Evolutionary conservation across 352 stramenopile species (phyloP).

Genomic region (Phytophthora lateralis): DNA sequence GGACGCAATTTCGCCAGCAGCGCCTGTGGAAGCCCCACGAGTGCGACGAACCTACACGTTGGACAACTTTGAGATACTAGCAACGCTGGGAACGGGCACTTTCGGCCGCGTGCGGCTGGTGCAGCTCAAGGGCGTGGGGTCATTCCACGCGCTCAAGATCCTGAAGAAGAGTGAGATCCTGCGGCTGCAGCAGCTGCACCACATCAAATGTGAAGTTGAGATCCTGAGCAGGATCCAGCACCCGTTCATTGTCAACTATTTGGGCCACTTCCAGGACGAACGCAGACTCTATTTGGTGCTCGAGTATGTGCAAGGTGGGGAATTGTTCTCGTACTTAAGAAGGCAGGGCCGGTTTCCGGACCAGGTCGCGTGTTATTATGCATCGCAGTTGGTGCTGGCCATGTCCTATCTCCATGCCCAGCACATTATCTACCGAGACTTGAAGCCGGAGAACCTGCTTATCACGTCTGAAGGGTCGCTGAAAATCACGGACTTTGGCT

Average conservation of each 20-base stretch:
- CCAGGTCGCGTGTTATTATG: slow-evolving; percentile 90
- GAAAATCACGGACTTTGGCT: slow-evolving; percentile 94
- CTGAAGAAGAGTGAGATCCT: slow-evolving; percentile 93
- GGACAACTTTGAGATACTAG: slow-evolving; percentile 80
- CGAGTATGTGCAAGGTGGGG: slow-evolving; percentile 92
- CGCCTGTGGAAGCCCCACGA: slow-evolving; percentile 32
- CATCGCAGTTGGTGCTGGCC: slow-evolving; percentile 86
- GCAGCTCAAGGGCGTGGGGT: slow-evolving; percentile 57
- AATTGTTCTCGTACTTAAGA: slow-evolving; percentile 93
- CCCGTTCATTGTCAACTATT: slow-evolving; percentile 91
- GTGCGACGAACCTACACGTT: slow-evolving; percentile 52
- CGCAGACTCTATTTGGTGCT: slow-evolving; percentile 90
- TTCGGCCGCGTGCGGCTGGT: slow-evolving; percentile 90
- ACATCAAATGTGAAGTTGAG: slow-evolving; percentile 93
- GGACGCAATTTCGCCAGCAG: slow-evolving; percentile 59
- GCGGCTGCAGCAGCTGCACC: slow-evolving; percentile 87
- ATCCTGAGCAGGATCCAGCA: slow-evolving; percentile 89
- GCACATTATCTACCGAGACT: slow-evolving; percentile 93
- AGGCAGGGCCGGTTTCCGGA: slow-evolving; percentile 81
- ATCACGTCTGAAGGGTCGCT: slow-evolving; percentile 91
- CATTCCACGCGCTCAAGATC: slow-evolving; percentile 91
- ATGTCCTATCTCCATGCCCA: slow-evolving; percentile 91
- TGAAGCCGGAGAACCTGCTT: slow-evolving; percentile 94
- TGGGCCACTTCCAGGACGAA: slow-evolving; percentile 91
- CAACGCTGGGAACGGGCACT: slow-evolving; percentile 86